phyloP scores from a whole-genome alignment of 352 stramenopile genomes.

The Thalassiosira mediterranea region DNA sequence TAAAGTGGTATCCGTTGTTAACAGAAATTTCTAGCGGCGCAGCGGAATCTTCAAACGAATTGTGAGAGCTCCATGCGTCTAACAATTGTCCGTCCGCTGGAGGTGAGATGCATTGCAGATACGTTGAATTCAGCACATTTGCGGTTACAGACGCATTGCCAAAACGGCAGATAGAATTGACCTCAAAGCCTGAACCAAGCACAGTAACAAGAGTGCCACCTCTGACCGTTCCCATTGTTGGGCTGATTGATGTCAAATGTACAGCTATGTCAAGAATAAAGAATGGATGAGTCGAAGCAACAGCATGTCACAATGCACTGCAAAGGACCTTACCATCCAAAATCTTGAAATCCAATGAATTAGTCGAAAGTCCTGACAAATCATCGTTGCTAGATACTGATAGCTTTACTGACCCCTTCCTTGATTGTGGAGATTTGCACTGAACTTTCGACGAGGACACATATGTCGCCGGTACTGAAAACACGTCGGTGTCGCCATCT shows the following conservation, averaged over 20 bases:
- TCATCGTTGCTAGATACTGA: conserved; percentile 28
- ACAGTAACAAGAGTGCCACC: conserved; percentile 31
- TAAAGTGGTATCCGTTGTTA: conserved; percentile 28
- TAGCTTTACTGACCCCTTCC: conserved; percentile 6
- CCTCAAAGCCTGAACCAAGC: conserved; percentile 9
- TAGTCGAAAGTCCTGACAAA: conserved; percentile 11
- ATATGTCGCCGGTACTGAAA: conserved; percentile 23
- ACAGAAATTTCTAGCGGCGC: conserved; percentile 30
- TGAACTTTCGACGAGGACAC: conserved; percentile 20
- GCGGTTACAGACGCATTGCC: conserved; percentile 21
- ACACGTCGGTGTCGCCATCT: conserved; percentile 1
- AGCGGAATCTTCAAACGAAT: neutral
- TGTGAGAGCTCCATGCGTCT: conserved; percentile 6
- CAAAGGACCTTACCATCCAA: conserved; percentile 5
- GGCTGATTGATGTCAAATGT: conserved; percentile 20
- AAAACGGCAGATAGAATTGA: conserved; percentile 22
- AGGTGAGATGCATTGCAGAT: conserved; percentile 22
- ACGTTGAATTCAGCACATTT: conserved; percentile 12
- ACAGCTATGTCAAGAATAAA: too few species aligned
- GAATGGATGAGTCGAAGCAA: too few species aligned
- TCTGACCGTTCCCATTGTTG: conserved; percentile 1
- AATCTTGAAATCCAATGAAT: conserved; percentile 33
- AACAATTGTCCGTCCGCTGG: conserved; percentile 1
- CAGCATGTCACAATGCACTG: too few species aligned
- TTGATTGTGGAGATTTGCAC: conserved; percentile 23